A percentile compares a stretch with the other conserved stretches of the same genome.
These are phyloP conservation scores for Ophiocordyceps polyrhachis-furcata DNA, from an alignment of 2,329 filamentous ascomycete species.

Conservation along the genomic window DNA sequence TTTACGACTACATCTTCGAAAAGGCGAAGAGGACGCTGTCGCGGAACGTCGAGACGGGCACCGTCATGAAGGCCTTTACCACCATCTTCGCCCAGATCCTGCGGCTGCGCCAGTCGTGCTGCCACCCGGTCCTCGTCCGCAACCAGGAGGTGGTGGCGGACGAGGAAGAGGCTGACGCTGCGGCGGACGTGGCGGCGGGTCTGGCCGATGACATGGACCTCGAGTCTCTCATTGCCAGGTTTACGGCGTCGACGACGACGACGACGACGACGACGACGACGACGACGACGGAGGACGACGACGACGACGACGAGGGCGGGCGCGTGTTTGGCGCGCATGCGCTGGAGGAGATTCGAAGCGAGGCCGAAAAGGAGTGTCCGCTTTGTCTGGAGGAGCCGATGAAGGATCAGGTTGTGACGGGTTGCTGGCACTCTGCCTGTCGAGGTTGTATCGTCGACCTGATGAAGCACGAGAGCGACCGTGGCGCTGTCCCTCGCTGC, in stretches of 20 bases:
- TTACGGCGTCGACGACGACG: conserved; percentile 49
- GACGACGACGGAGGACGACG: conserved; percentile 39
- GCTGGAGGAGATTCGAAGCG: conserved; percentile 76
- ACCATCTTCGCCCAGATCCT: conserved; percentile 96
- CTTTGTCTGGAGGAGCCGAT: conserved; percentile 93
- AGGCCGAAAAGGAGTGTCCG: conserved; percentile 76
- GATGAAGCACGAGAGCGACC: conserved; percentile 70
- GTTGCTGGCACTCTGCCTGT: conserved; percentile 95
- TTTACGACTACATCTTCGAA: conserved; percentile 80
- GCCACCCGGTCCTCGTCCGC: conserved; percentile 75
- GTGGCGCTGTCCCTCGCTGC: conserved; percentile 58
- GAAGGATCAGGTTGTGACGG: conserved; percentile 83
- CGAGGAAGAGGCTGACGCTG: conserved; percentile 59
- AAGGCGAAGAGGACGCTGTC: conserved; percentile 71
- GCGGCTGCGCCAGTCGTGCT: conserved; percentile 81
- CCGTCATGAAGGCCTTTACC: conserved; percentile 85
- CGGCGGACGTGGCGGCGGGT: conserved; percentile 61
- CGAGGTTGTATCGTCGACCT: conserved; percentile 83
- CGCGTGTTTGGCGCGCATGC: conserved; percentile 62
- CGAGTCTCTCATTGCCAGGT: conserved; percentile 64
- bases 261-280: conserved; percentile 37
- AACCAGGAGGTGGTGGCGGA: conserved; percentile 73
- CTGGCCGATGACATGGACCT: conserved; percentile 94
- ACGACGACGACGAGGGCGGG: conserved; percentile 34
- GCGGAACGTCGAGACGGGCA: conserved; percentile 76